Base-by-base conservation (phyloP, 2,329 filamentous ascomycete species). In the Exophiala alcalophila region DNA sequence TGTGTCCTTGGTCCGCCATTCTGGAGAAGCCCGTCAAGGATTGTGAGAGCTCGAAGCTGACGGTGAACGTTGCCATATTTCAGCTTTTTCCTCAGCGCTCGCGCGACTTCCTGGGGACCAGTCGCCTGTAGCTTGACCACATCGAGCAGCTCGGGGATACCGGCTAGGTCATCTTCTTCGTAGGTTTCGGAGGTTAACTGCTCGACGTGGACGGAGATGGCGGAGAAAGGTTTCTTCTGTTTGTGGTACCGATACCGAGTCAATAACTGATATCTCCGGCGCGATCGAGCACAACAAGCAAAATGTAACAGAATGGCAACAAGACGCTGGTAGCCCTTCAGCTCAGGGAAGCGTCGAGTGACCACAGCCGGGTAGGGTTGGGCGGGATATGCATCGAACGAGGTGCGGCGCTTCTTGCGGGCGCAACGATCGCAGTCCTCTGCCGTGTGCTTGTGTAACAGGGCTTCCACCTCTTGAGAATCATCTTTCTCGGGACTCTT, bases 21-120 rank as follows among this genome's bases (percentile, higher is more conserved):
- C 61, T 96, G 87, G 48, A 98, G 92, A 26, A 98, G 74, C 28
- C 86, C 90, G 62, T 98, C 92, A 2, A 98, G 77, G 35, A 98
- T 83, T 8, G 85, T 84, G 15, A 98, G 77, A 24, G 92, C 86
- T 47, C 92, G 81, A 23, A 97, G 75, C 65, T 98, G 92, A 35
- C 89, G 84, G 65, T 97, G 91, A n/a, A 86, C 76, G 59, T 81
- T 94, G 57, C 92, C 92, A 66, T 98, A 97, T 71, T 98, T 98
- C 76, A 98, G 79, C 72, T 97, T 97, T 78, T 98, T 98, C 48
- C 92, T 81, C 57, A 98, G 78, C 33, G 92, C 90, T 60, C 92
- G 81, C 40, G 91, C 88, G 46, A 90, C 90, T 71, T 98, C 92
- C 9, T 80, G 78, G 2, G 92, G 88, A 0, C 92, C 92, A 5